Conservation (phyloP, 805 yeast species). For the Saturnispora besseyi region DNA sequence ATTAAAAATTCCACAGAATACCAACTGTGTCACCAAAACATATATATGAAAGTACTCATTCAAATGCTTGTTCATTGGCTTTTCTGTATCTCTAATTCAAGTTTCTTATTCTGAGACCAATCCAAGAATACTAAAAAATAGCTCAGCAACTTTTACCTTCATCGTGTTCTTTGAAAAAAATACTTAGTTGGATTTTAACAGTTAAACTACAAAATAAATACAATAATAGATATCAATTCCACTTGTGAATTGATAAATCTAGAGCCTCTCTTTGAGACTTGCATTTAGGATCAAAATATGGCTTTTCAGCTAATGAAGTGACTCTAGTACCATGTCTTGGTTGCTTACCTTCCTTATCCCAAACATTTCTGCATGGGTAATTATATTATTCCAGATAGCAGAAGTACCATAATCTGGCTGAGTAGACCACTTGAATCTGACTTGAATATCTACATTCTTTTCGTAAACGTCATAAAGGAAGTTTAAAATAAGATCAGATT, state of each 20-base stretch:
- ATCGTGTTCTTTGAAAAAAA: too few relatives aligned
- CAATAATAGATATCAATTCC: background rate
- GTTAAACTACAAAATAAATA: background rate
- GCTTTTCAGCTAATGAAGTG: conserved; percentile 45
- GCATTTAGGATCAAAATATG: conserved; percentile 38
- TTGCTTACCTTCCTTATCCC: conserved; percentile 33
- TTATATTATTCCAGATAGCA: conserved; percentile 44
- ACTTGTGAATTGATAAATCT: conserved; percentile 8
- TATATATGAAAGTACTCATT: too few relatives aligned
- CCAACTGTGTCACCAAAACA: too few relatives aligned
- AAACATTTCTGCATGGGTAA: conserved; percentile 37
- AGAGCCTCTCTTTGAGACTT: conserved; percentile 12
- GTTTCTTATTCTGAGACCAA: too few relatives aligned
- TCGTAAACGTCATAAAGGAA: conserved; percentile 39
- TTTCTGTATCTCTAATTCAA: too few relatives aligned
- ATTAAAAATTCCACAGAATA: background rate
- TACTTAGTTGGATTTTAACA: background rate
- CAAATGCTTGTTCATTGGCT: too few relatives aligned
- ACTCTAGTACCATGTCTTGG: conserved; percentile 48
- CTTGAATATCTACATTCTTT: conserved; percentile 47
- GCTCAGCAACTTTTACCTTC: background rate
- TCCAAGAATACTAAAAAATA: background rate
- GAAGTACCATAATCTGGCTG: conserved; percentile 33
- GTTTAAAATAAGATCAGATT: conserved; percentile 39
- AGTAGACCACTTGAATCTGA: conserved; percentile 40